These are phyloP conservation scores for Dryas integrifolia DNA, from an alignment of 331 rosid genomes.

Conservation along the genomic window DNA sequence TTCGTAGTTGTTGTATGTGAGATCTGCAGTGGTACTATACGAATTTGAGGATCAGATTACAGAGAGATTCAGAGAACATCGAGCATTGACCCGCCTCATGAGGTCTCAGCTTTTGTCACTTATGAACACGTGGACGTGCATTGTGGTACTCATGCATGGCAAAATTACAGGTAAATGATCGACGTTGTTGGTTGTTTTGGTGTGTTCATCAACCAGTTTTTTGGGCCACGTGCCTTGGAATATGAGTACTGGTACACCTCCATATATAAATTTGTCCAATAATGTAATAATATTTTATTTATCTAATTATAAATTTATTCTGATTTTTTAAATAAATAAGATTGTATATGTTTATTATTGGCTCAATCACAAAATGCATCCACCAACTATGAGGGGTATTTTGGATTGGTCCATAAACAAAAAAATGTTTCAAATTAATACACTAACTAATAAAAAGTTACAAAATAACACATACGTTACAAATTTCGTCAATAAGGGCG, in stretches of 20 bases:
- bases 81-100: background rate
- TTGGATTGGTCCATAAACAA: too few species aligned
- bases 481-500: too few species aligned
- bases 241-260: too few species aligned
- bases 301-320: too few species aligned
- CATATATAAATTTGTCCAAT: background rate
- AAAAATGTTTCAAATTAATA: too few species aligned
- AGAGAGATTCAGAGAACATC: background rate
- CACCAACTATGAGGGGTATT: too few species aligned
- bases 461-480: too few species aligned
- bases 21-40: background rate
- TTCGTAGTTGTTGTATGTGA: background rate
- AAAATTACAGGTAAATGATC: conserved; percentile 21
- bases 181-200: conserved; percentile 11
- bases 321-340: too few species aligned
- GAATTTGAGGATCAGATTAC: background rate
- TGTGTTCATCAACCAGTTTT: conserved; percentile 14
- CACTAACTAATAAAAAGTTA: too few species aligned
- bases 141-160: conserved; percentile 24
- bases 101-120: conserved; percentile 5
- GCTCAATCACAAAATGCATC: too few species aligned
- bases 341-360: too few species aligned
- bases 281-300: too few species aligned
- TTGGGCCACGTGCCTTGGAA: background rate
- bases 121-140: conserved; percentile 19